Evolutionary conservation across 2,329 filamentous ascomycete species (phyloP).

Genomic region (Parastagonospora nodorum): DNA sequence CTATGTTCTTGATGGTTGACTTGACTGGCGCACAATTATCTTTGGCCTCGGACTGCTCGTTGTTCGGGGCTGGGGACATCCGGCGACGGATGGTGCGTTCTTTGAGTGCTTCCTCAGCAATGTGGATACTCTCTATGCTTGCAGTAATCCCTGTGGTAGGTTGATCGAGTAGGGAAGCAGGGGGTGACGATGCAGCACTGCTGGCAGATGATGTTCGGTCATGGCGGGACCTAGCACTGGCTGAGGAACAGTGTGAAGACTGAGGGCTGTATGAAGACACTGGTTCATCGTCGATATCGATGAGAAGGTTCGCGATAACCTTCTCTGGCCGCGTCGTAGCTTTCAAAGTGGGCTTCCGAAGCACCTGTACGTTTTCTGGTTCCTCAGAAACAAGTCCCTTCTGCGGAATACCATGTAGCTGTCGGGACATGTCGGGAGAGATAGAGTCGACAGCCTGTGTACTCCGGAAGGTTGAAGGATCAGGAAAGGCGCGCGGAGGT

Average conservation of each 20-base stretch:
- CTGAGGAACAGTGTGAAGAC: neutral
- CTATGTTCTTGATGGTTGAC: too few relatives aligned
- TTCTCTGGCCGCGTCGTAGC: neutral
- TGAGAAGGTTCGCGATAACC: slow-evolving; percentile 8
- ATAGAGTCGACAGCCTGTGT: neutral
- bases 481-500: slow-evolving; percentile 8
- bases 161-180: neutral
- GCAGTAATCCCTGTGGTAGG: neutral
- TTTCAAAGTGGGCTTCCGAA: neutral
- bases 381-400: too few relatives aligned
- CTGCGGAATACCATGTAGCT: too few relatives aligned
- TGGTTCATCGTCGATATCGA: slow-evolving; percentile 12
- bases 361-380: too few relatives aligned
- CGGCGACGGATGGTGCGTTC: too few relatives aligned
- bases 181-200: neutral
- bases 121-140: too few relatives aligned
- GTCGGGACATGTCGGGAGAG: too few relatives aligned
- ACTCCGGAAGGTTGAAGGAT: slow-evolving; percentile 5
- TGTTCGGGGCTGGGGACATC: too few relatives aligned
- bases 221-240: neutral
- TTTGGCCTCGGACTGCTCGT: too few relatives aligned
- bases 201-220: neutral
- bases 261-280: slow-evolving; percentile 3
- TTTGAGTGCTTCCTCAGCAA: too few relatives aligned
- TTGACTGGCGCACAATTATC: too few relatives aligned